Percentiles rank a stretch among this genome's conserved stretches.
Conservation (phyloP, 768 basidiomycete species). For the Hypsizygus marmoreus region DNA sequence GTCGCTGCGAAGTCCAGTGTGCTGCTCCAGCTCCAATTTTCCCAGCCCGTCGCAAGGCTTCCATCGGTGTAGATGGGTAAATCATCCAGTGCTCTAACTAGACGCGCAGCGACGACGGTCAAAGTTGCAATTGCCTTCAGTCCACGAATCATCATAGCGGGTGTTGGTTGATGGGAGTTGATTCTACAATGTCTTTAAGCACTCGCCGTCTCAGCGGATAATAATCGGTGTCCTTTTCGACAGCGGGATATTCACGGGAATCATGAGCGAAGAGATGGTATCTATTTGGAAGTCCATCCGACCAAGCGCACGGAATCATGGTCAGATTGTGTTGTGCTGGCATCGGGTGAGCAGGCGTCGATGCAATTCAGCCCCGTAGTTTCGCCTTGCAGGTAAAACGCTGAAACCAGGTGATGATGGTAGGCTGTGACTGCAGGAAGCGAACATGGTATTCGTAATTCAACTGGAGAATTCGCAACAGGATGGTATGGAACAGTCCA, state of each 20-base stretch:
- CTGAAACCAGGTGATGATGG: too few species aligned
- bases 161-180: not conserved
- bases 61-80: slow-evolving; percentile 43
- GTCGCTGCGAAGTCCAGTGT: slow-evolving; percentile 45
- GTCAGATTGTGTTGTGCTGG: too few species aligned
- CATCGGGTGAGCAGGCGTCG: too few species aligned
- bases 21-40: slow-evolving; percentile 55
- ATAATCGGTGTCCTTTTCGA: slow-evolving; percentile 11
- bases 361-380: too few species aligned
- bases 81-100: slow-evolving; percentile 32
- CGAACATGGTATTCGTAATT: too few species aligned
- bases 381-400: too few species aligned
- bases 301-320: not conserved
- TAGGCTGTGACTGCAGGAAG: too few species aligned
- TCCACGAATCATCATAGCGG: slow-evolving; percentile 6
- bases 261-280: not conserved
- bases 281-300: not conserved
- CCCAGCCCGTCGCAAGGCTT: slow-evolving; percentile 45
- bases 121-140: slow-evolving; percentile 16
- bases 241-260: slow-evolving; percentile 15
- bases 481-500: too few species aligned
- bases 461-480: too few species aligned
- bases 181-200: slow-evolving; percentile 6
- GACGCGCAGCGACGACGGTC: slow-evolving; percentile 20
- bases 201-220: slow-evolving; percentile 9